Conservation (phyloP, 257 asterid species). For the Oldenlandia corymbosa region DNA sequence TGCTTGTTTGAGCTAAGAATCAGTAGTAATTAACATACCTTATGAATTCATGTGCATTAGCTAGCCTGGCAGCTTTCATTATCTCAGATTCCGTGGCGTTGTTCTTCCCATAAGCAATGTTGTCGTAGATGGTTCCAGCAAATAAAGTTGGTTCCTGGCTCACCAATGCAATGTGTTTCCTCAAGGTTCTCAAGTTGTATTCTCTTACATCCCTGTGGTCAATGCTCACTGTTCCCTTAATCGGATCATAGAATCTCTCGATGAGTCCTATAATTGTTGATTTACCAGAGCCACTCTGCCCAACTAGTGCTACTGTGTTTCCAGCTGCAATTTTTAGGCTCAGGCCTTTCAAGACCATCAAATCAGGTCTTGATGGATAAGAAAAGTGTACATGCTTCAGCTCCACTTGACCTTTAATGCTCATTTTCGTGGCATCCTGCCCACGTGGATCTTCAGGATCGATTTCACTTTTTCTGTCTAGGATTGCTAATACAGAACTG, state of each 20-base stretch:
- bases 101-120: slow-evolving; percentile 55
- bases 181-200: slow-evolving; percentile 43
- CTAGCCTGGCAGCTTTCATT: slow-evolving; percentile 59
- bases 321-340: slow-evolving; percentile 54
- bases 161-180: slow-evolving; percentile 56
- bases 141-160: slow-evolving; percentile 78
- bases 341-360: slow-evolving; percentile 47
- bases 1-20: background rate
- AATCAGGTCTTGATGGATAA: slow-evolving; percentile 65
- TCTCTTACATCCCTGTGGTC: slow-evolving; percentile 55
- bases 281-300: slow-evolving; percentile 72
- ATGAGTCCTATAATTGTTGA: slow-evolving; percentile 56
- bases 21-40: slow-evolving; percentile 40
- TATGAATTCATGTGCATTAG: slow-evolving; percentile 80
- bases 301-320: slow-evolving; percentile 58
- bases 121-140: slow-evolving; percentile 60
- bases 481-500: slow-evolving; percentile 64
- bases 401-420: slow-evolving; percentile 55
- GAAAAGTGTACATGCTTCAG: slow-evolving; percentile 50
- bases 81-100: slow-evolving; percentile 59
- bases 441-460: slow-evolving; percentile 40
- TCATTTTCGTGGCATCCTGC: slow-evolving; percentile 26
- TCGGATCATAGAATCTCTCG: slow-evolving; percentile 65
- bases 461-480: slow-evolving; percentile 55
- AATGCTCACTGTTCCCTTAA: slow-evolving; percentile 43